Evolutionary conservation across 805 yeast species (phyloP).

Genomic region (Ogataea nitratoaversa): DNA sequence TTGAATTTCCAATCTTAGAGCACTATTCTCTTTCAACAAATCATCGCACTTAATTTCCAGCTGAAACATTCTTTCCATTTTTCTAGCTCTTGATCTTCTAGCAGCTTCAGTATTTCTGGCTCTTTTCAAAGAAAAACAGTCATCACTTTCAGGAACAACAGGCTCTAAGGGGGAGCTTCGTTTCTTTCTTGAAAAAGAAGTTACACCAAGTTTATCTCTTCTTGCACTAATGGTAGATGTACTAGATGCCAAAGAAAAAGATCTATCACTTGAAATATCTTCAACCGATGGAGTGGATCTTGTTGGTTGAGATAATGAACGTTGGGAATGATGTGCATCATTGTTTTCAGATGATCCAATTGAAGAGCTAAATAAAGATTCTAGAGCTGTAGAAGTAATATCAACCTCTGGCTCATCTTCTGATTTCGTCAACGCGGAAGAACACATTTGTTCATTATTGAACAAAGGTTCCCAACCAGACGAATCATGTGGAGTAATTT

Average conservation of each 20-base stretch:
- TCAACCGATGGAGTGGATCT: not conserved
- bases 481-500: constrained; percentile 37
- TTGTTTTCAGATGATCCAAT: constrained; percentile 1
- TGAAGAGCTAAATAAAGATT: constrained; percentile 8
- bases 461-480: constrained; percentile 58
- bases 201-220: constrained; percentile 70
- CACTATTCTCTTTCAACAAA: constrained; percentile 53
- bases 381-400: constrained; percentile 8
- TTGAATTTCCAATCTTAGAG: constrained; percentile 58
- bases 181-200: constrained; percentile 73
- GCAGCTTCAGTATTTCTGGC: constrained; percentile 99
- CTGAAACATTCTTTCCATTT: constrained; percentile 81
- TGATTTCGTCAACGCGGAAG: not conserved
- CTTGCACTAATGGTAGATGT: constrained; percentile 24
- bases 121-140: constrained; percentile 76
- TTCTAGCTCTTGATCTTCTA: constrained; percentile 89
- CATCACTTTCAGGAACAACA: constrained; percentile 52
- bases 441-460: constrained; percentile 30
- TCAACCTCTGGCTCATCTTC: constrained; percentile 5
- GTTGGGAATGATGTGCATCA: constrained; percentile 9
- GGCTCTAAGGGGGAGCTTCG: constrained; percentile 71
- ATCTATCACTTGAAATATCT: constrained; percentile 18
- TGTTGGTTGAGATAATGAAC: not conserved
- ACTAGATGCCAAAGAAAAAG: constrained; percentile 10
- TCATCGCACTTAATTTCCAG: constrained; percentile 73